A percentile compares a stretch with the other conserved stretches of the same genome.
phyloP scores from a whole-genome alignment of 2,329 filamentous ascomycete genomes.

The Aspergillus hiratsukae region DNA sequence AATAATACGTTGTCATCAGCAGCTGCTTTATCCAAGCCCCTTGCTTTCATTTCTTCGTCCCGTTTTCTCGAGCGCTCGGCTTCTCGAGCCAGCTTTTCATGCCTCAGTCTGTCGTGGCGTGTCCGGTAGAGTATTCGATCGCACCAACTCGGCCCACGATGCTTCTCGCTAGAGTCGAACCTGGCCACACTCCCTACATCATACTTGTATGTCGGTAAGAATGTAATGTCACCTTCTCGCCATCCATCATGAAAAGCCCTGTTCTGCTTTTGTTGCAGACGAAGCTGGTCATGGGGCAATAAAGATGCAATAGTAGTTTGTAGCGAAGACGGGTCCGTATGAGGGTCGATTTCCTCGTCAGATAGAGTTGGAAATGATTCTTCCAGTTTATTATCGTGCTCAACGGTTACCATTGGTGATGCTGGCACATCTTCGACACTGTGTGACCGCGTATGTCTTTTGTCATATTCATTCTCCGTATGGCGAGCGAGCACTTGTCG shows the following conservation, averaged over 20 bases:
- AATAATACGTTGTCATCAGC: constrained; percentile 83
- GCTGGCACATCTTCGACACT: constrained; percentile 22
- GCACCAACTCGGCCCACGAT: constrained; percentile 90
- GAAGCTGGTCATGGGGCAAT: constrained; percentile 83
- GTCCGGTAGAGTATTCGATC: constrained; percentile 88
- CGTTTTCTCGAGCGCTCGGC: constrained; percentile 63
- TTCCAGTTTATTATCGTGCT: constrained; percentile 8
- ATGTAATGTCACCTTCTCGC: constrained; percentile 81
- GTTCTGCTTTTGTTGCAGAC: constrained; percentile 65
- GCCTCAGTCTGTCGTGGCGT: constrained; percentile 61
- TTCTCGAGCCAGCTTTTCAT: constrained; percentile 61
- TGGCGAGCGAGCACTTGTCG: constrained; percentile 78
- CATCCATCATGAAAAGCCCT: constrained; percentile 89
- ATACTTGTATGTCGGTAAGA: constrained; percentile 96
- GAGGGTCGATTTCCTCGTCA: constrained; percentile 65
- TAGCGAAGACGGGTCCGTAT: constrained; percentile 76
- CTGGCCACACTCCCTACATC: constrained; percentile 87
- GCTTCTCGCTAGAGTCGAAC: constrained; percentile 95
- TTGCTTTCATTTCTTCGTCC: constrained; percentile 80
- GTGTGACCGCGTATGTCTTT: constrained; percentile 40
- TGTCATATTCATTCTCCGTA: constrained; percentile 70
- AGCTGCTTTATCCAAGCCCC: constrained; percentile 66
- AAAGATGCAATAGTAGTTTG: constrained; percentile 85
- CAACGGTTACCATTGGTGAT: constrained; percentile 6
- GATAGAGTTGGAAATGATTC: constrained; percentile 13